Evolutionary conservation across 164 flowering plant species (phyloP).

Genomic region (Aristolochia contorta): DNA sequence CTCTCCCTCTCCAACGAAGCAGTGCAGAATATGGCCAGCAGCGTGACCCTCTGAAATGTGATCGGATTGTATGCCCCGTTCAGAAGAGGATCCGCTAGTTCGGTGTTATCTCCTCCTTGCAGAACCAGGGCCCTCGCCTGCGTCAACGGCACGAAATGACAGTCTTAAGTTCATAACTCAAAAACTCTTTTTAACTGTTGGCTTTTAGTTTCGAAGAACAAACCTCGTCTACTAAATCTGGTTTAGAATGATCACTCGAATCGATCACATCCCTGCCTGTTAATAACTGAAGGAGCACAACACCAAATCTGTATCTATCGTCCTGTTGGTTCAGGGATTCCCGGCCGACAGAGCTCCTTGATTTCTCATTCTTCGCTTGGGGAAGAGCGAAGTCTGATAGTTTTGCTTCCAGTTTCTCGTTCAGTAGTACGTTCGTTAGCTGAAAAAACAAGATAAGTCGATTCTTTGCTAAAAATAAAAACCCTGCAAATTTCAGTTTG

Average conservation of each 20-base stretch:
- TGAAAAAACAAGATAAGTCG: conserved; percentile 3
- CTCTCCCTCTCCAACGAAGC: conserved; percentile 8
- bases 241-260: background rate
- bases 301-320: conserved; percentile 15
- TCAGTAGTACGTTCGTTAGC: conserved; percentile 17
- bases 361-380: background rate
- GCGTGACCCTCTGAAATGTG: conserved; percentile 9
- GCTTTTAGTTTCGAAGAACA: background rate
- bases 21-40: conserved; percentile 10
- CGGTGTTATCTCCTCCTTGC: conserved; percentile 5
- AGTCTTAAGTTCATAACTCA: background rate
- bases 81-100: conserved; percentile 10
- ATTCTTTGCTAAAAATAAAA: background rate
- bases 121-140: conserved; percentile 12
- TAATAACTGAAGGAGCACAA: conserved; percentile 16
- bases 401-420: conserved; percentile 22
- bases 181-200: no score
- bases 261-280: conserved; percentile 12
- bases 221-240: conserved; percentile 14
- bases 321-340: background rate
- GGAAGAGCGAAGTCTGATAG: conserved; percentile 11
- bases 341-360: background rate
- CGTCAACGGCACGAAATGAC: background rate
- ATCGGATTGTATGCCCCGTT: conserved; percentile 9
- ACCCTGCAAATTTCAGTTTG: no score